These are phyloP conservation scores for Phyllosticta citriasiana DNA, from an alignment of 2,329 filamentous ascomycete species.

Conservation along the genomic window DNA sequence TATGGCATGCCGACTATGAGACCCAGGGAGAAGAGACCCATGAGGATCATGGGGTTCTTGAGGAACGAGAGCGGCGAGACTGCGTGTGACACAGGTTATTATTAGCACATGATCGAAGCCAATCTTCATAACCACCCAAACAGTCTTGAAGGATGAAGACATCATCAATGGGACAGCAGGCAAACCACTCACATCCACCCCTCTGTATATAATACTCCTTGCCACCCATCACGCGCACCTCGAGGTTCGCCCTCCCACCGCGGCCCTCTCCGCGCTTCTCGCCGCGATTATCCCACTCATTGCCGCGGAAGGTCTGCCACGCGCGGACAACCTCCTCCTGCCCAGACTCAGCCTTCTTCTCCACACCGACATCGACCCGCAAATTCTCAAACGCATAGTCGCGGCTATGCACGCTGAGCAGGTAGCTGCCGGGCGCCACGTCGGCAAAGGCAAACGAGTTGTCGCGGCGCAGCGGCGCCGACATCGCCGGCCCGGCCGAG, in stretches of 20 bases:
- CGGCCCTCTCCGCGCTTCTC: constrained; percentile 44
- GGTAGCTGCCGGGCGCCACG: constrained; percentile 62
- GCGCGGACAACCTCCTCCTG: constrained; percentile 44
- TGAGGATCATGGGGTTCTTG: constrained; percentile 94
- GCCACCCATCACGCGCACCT: constrained; percentile 49
- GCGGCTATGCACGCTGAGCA: constrained; percentile 68
- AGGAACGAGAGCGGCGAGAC: constrained; percentile 73
- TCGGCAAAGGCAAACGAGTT: constrained; percentile 70
- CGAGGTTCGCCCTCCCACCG: constrained; percentile 28
- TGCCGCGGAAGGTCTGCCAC: constrained; percentile 81
- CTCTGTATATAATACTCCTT: constrained; percentile 74
- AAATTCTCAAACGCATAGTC: constrained; percentile 70
- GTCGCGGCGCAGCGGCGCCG: constrained; percentile 54
- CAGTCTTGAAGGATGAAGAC: background rate
- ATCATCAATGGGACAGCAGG: too few relatives aligned
- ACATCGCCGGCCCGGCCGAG: constrained; percentile 39
- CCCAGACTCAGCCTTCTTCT: constrained; percentile 21
- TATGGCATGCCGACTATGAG: constrained; percentile 92
- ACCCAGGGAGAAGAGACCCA: constrained; percentile 72
- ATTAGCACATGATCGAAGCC: background rate
- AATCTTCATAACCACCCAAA: background rate
- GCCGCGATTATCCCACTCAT: constrained; percentile 83
- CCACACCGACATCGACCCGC: constrained; percentile 58
- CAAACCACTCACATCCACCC: constrained; percentile 54
- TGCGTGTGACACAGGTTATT: constrained; percentile 22